phyloP scores from a whole-genome alignment of 768 basidiomycete genomes.

The Thelephora aurantiotincta region DNA sequence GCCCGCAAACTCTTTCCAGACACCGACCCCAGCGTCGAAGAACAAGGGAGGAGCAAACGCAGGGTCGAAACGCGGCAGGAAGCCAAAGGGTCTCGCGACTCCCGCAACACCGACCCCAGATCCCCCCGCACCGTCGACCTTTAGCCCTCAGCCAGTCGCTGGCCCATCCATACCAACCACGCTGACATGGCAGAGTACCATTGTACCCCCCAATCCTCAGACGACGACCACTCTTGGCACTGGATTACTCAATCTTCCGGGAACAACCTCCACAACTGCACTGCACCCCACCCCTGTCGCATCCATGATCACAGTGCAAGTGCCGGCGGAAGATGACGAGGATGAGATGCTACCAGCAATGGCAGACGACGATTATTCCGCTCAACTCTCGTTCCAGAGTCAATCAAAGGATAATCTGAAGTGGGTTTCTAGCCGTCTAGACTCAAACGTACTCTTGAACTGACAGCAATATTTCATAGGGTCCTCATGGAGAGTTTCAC shows the following conservation, averaged over 20 bases:
- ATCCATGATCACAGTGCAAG: constrained; percentile 7
- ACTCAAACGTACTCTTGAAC: constrained; percentile 3
- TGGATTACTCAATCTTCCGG: constrained; percentile 3
- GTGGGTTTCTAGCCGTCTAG: constrained; percentile 22
- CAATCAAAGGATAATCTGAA: constrained; percentile 83
- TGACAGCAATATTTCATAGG: constrained; percentile 23
- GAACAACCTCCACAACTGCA: neutral
- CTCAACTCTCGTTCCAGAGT: constrained; percentile 71
- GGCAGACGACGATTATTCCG: constrained; percentile 84
- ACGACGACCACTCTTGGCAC: constrained; percentile 3
- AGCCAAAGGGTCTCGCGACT: constrained; percentile 15
- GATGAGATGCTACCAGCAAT: constrained; percentile 72
- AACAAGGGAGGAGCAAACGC: constrained; percentile 7
- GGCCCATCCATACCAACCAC: neutral
- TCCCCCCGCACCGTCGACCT: constrained; percentile 5
- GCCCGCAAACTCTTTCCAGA: constrained; percentile 11
- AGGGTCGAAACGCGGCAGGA: constrained; percentile 19
- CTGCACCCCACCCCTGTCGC: constrained; percentile 1
- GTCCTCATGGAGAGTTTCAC: constrained; percentile 85
- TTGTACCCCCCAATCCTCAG: neutral
- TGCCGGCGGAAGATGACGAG: constrained; percentile 34
- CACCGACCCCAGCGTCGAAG: constrained; percentile 8
- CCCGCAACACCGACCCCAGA: constrained; percentile 8
- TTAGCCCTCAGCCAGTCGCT: constrained; percentile 4
- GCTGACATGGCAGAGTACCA: neutral